A percentile compares a stretch with the other conserved stretches of the same genome.
phyloP scores from a whole-genome alignment of 2,329 filamentous ascomycete genomes.

The Aspergillus tamarii region DNA sequence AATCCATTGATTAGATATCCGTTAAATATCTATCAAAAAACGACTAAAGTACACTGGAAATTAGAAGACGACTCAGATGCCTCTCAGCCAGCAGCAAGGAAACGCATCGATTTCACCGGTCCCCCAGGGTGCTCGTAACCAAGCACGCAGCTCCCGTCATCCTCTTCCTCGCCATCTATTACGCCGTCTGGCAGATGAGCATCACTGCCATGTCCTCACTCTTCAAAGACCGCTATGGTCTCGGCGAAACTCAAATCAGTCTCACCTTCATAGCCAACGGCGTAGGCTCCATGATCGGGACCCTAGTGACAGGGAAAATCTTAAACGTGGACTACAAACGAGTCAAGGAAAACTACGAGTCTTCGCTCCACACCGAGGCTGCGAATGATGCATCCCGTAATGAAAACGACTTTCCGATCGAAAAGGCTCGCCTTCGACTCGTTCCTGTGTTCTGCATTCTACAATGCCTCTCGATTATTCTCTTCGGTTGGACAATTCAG shows the following conservation, averaged over 20 bases:
- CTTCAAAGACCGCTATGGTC: constrained; percentile 49
- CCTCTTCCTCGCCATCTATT: constrained; percentile 54
- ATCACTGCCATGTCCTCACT: constrained; percentile 58
- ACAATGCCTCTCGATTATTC: constrained; percentile 51
- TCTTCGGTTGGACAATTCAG: constrained; percentile 59
- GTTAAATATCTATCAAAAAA: constrained; percentile 10
- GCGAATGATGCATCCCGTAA: background rate
- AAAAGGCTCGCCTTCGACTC: constrained; percentile 55
- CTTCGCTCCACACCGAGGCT: background rate
- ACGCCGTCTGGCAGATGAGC: constrained; percentile 60
- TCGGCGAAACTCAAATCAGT: constrained; percentile 51
- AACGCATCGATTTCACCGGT: constrained; percentile 49
- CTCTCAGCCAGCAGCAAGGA: constrained; percentile 25
- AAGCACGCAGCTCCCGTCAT: constrained; percentile 51
- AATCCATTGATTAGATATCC: constrained; percentile 8
- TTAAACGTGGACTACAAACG: constrained; percentile 56
- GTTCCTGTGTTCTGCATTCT: constrained; percentile 50
- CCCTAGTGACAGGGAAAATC: constrained; percentile 55
- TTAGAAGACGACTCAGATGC: background rate
- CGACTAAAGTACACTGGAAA: constrained; percentile 8
- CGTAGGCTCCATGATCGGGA: constrained; percentile 58
- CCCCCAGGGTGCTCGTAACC: constrained; percentile 51
- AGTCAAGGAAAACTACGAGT: constrained; percentile 38
- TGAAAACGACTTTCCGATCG: constrained; percentile 49
- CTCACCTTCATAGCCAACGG: constrained; percentile 61